phyloP scores from a whole-genome alignment of 108 stramenopile species.

The Phaeodactylum tricornutum region DNA sequence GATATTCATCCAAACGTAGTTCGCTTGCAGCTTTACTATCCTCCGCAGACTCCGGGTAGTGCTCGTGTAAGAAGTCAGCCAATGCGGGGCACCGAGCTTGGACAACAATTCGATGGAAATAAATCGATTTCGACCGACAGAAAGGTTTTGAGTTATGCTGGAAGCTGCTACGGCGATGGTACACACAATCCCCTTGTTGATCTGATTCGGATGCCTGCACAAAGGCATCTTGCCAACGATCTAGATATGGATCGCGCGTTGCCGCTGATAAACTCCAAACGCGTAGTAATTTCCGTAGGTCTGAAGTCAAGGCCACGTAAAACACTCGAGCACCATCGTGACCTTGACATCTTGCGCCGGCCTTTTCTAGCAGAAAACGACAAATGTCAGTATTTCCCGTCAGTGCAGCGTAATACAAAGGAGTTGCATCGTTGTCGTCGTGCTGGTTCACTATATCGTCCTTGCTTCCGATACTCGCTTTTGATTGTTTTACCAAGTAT shows the following conservation, averaged over 20 bases:
- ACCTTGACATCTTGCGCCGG: constrained; percentile 5
- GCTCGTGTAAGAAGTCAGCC: background rate
- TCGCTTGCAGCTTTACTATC: background rate
- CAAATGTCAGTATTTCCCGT: constrained; percentile 4
- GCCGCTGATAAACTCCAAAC: constrained; percentile 9
- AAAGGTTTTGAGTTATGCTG: background rate
- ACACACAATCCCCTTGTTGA: too few species aligned
- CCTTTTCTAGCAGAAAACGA: constrained; percentile 9
- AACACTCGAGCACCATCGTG: constrained; percentile 8
- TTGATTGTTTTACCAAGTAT: constrained; percentile 2
- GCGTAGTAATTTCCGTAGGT: constrained; percentile 3
- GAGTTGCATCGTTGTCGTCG: constrained; percentile 8
- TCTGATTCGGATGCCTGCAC: background rate
- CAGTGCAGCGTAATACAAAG: constrained; percentile 7
- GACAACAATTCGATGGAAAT: constrained; percentile 2
- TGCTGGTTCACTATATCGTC: background rate
- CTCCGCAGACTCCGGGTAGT: background rate
- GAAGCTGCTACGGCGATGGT: too few species aligned
- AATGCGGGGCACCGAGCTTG: constrained; percentile 1
- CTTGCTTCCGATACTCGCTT: too few species aligned
- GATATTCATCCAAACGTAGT: background rate
- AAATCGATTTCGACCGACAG: background rate
- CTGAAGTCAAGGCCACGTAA: constrained; percentile 12
- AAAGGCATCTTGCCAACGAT: background rate
- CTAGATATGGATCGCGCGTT: constrained; percentile 6